A percentile compares a stretch with the other conserved stretches of the same genome.
Evolutionary conservation across 805 yeast species (phyloP).

Genomic region (Naumovozyma castellii): DNA sequence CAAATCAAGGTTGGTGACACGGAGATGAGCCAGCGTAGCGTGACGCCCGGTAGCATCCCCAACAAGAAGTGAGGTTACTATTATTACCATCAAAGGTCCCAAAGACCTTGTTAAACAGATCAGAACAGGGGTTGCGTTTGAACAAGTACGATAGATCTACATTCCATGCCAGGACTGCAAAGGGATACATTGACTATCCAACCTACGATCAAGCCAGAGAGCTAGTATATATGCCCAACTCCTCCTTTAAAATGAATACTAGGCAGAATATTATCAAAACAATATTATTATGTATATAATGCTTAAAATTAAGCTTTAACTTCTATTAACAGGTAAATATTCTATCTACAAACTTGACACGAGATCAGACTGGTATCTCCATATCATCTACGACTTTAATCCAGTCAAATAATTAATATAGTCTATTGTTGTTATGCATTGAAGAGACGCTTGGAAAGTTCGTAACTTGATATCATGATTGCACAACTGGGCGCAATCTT

Average conservation of each 20-base stretch:
- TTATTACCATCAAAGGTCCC: conserved; percentile 45
- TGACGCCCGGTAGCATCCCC: conserved; percentile 29
- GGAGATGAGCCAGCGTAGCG: conserved; percentile 28
- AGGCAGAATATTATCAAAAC: no score
- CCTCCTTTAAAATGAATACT: no score
- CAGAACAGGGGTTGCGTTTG: conserved; percentile 32
- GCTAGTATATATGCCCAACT: no score
- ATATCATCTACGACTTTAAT: no score
- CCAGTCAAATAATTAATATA: no score
- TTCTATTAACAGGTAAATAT: not conserved
- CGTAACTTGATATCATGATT: conserved; percentile 93
- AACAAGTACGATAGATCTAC: conserved; percentile 38
- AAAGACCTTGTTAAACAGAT: conserved; percentile 28
- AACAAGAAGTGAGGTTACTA: conserved; percentile 33
- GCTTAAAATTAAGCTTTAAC: no score
- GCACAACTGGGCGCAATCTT: conserved; percentile 98
- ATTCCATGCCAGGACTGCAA: conserved; percentile 33
- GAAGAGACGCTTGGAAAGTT: conserved; percentile 64
- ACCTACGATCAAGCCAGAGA: conserved; percentile 17
- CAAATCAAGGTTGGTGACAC: conserved; percentile 33
- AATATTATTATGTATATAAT: no score
- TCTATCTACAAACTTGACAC: not conserved
- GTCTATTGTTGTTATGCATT: no score
- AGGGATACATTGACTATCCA: conserved; percentile 38
- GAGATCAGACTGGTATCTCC: no score